Conservation (phyloP, 2,329 filamentous ascomycete genomes). For the Colletotrichum sp. region DNA sequence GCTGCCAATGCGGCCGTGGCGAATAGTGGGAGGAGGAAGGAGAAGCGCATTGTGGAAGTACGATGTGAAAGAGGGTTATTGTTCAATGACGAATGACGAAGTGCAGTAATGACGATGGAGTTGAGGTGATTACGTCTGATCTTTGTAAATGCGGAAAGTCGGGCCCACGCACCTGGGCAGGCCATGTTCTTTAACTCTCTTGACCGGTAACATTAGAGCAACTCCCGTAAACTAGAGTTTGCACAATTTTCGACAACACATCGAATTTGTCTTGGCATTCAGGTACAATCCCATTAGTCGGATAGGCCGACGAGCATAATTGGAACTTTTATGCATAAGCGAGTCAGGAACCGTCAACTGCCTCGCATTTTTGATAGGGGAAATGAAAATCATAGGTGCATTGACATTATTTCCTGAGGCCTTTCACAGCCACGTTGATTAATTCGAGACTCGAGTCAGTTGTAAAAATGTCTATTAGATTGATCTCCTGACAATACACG, state of each 20-base stretch:
- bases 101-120: not conserved
- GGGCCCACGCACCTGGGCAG: not conserved
- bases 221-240: not conserved
- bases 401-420: not conserved
- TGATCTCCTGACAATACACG: not conserved
- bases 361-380: not conserved
- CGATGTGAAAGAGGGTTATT: not conserved
- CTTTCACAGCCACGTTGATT: not conserved
- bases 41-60: not conserved
- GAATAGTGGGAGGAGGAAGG: not conserved
- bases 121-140: not conserved
- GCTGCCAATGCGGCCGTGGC: not conserved
- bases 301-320: not conserved
- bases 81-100: not conserved
- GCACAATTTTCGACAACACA: not conserved
- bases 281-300: not conserved
- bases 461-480: not conserved
- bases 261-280: not conserved
- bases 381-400: not conserved
- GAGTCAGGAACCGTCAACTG: not conserved
- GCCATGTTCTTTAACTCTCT: not conserved
- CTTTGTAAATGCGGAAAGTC: not conserved
- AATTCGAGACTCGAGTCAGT: not conserved
- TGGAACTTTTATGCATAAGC: not conserved
- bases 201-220: not conserved